Percentiles rank a stretch among this genome's conserved stretches.
These are phyloP conservation scores for Zygnema cylindricum DNA, from an alignment of 139 green algal species.

Conservation along the genomic window DNA sequence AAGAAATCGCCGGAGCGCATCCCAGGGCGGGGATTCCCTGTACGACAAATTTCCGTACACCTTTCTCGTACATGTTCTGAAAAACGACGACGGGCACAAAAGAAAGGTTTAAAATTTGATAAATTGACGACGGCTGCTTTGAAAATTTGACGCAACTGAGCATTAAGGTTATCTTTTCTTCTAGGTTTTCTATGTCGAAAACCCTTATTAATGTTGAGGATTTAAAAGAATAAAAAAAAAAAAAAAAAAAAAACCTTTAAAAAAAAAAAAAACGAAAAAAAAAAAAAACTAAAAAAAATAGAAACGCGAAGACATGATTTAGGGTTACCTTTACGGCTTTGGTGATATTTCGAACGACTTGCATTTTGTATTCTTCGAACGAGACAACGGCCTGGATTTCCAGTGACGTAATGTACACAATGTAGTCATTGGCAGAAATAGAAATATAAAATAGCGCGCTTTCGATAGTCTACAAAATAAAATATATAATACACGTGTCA, in stretches of 20 bases:
- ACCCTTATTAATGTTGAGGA: no score
- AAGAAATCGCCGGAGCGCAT: neutral
- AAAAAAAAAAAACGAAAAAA: no score
- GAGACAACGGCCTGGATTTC: neutral
- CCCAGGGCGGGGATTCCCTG: neutral
- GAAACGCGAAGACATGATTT: no score
- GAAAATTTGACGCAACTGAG: no score
- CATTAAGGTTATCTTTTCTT: no score
- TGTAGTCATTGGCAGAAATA: conserved; percentile 28
- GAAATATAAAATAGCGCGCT: neutral
- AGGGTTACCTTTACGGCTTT: neutral
- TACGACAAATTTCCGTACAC: conserved; percentile 3
- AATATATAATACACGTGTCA: neutral
- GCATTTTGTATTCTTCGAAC: neutral
- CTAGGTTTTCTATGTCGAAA: no score
- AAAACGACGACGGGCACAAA: no score
- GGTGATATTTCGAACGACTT: neutral
- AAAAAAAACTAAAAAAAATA: no score
- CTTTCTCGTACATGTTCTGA: conserved; percentile 3
- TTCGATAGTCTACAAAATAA: conserved; percentile 9
- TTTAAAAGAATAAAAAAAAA: no score
- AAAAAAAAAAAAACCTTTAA: no score
- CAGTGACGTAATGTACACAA: neutral
- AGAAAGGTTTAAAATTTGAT: no score
- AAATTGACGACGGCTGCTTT: no score